Base-by-base conservation (phyloP, 192 early-diverging fungal species). In the Entophlyctis luteolus region DNA sequence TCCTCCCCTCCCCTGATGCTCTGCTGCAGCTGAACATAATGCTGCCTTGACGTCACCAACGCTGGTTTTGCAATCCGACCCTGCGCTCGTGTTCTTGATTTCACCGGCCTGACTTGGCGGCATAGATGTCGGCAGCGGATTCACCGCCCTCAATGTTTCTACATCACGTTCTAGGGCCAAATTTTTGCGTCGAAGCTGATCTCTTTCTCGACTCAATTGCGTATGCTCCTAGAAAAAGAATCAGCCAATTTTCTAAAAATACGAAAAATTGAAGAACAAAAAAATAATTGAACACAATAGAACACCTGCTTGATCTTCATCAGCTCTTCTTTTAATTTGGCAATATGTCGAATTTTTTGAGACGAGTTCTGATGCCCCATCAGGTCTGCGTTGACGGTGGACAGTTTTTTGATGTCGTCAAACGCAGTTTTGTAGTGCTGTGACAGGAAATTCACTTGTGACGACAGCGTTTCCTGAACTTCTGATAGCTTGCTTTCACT, bases 301-400 rank as follows among this genome's bases (percentile, higher is more conserved):
- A 53, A 48, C 25, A 80, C 78, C 60, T 75, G 52, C 57, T 76
- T 73, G 20, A 81, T 49, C 27, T 74, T 71, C 10, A 81, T 31
- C 33, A 75, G 73, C 66, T 82, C 78, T 46, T 82, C 76, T 46
- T 71, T 63, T 29, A 82, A 20, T 25, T 77, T 71, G 5, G 70
- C 63, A 22, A 82, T 58, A 50, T 79, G 80, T 35, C 60, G 73
- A 46, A 82, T 82, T 59, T 76, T 82, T 68, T 82, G 80, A 8
- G 72, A 67, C 8, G 33, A 36, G 52, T 82, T 82, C 39, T 63
- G 55, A 56, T 82, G 80, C 5, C 80, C 80, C 65, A 80, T 69
- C 39, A 82, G 46, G 14, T 74, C 67, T 1, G 80, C 80, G 46
- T 80, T 82, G 45, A 72, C 42, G 29, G 73, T 68, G 14, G 63